These are phyloP conservation scores for Pilobolus umbonatus DNA, from an alignment of 192 early-diverging fungal species.

Conservation along the genomic window DNA sequence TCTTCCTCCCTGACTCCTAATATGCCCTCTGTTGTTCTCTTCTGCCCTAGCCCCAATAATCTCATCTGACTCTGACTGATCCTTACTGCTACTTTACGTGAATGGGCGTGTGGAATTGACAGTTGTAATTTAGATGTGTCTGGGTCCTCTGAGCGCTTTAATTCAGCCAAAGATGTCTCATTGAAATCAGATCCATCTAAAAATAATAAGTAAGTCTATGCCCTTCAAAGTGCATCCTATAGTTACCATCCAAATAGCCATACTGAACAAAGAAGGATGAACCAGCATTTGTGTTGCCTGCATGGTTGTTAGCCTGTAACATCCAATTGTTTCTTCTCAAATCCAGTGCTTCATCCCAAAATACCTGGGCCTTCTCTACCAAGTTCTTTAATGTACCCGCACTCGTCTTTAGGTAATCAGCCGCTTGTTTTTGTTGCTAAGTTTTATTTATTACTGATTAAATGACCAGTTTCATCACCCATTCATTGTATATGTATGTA, in stretches of 20 bases:
- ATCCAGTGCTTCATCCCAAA: slow-evolving; percentile 36
- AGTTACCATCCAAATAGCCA: slow-evolving; percentile 34
- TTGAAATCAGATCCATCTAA: slow-evolving; percentile 34
- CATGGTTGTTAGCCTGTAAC: slow-evolving; percentile 22
- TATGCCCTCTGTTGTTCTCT: slow-evolving; percentile 10
- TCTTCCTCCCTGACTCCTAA: slow-evolving; percentile 1
- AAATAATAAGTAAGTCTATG: background rate
- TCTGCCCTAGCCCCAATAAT: background rate
- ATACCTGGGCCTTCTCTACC: slow-evolving; percentile 32
- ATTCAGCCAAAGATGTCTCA: slow-evolving; percentile 29
- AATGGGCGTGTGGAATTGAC: slow-evolving; percentile 23
- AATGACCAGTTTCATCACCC: background rate
- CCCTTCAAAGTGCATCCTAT: background rate
- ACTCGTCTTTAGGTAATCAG: slow-evolving; percentile 23
- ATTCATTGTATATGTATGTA: background rate
- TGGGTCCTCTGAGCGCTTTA: slow-evolving; percentile 11
- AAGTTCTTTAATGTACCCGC: slow-evolving; percentile 15
- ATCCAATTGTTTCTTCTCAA: slow-evolving; percentile 31
- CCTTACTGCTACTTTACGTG: slow-evolving; percentile 9
- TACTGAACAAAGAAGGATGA: slow-evolving; percentile 28
- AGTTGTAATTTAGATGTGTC: slow-evolving; percentile 7
- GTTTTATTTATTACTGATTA: background rate
- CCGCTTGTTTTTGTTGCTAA: slow-evolving; percentile 32
- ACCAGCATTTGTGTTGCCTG: slow-evolving; percentile 1
- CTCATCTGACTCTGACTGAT: slow-evolving; percentile 11